A percentile compares a stretch with the other conserved stretches of the same genome.
These are phyloP conservation scores for Monosporozyma solicola DNA, from an alignment of 805 yeast species.

Conservation along the genomic window DNA sequence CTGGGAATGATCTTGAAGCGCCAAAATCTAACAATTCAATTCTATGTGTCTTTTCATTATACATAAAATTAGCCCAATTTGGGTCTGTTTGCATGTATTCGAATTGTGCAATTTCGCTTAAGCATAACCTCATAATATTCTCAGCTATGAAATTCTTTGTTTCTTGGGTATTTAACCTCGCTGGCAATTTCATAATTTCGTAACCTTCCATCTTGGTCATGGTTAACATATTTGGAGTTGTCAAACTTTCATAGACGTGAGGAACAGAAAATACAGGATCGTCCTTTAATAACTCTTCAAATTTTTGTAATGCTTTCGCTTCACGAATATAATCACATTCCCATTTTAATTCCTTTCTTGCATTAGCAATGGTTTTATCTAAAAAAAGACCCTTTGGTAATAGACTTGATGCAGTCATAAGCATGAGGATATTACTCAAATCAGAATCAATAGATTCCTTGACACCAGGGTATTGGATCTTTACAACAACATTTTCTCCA, in stretches of 20 bases:
- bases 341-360: slow-evolving; percentile 90
- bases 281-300: slow-evolving; percentile 50
- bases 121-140: slow-evolving; percentile 76
- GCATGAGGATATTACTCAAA: slow-evolving; percentile 70
- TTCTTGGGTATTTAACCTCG: slow-evolving; percentile 46
- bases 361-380: slow-evolving; percentile 87
- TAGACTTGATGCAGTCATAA: slow-evolving; percentile 76
- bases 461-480: slow-evolving; percentile 96
- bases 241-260: slow-evolving; percentile 61
- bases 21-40: slow-evolving; percentile 92
- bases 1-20: slow-evolving; percentile 75
- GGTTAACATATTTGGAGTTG: slow-evolving; percentile 77
- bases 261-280: slow-evolving; percentile 71
- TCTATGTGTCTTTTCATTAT: slow-evolving; percentile 58
- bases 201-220: slow-evolving; percentile 83
- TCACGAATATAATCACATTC: slow-evolving; percentile 94
- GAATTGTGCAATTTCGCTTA: slow-evolving; percentile 75
- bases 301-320: slow-evolving; percentile 64
- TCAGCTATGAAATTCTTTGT: slow-evolving; percentile 75
- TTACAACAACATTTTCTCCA: slow-evolving; percentile 76
- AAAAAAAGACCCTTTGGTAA: slow-evolving; percentile 87
- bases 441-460: slow-evolving; percentile 90
- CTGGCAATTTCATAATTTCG: slow-evolving; percentile 69
- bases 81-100: slow-evolving; percentile 98
- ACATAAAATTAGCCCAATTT: slow-evolving; percentile 95